A percentile compares a stretch with the other conserved stretches of the same genome.
phyloP scores from a whole-genome alignment of 441 rosid genomes.

The Populus hybrid region DNA sequence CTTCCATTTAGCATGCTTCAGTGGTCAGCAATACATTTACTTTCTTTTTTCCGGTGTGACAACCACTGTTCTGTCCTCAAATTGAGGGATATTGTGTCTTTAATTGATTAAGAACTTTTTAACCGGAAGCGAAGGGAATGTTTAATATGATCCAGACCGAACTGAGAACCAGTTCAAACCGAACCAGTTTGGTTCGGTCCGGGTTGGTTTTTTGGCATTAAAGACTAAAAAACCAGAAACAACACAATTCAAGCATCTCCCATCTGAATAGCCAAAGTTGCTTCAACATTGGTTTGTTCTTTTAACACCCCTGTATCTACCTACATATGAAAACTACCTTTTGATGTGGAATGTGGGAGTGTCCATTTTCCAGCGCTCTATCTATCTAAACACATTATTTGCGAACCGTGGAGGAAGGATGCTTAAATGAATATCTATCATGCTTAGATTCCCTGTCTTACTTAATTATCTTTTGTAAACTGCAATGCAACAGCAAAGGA shows the following conservation, averaged over 20 bases:
- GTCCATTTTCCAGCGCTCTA: not conserved
- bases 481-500: conserved; percentile 61
- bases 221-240: too few species aligned
- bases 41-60: not conserved
- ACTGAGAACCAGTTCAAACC: too few species aligned
- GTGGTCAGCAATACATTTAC: not conserved
- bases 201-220: too few species aligned
- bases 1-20: not conserved
- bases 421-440: not conserved
- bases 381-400: too few species aligned
- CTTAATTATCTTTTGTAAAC: conserved; percentile 1
- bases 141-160: not conserved
- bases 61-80: not conserved
- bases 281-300: conserved; percentile 51
- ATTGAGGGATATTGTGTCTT: not conserved
- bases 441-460: not conserved
- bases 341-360: not conserved
- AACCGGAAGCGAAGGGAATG: not conserved
- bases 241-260: conserved; percentile 65
- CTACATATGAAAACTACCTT: not conserved
- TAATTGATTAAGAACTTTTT: not conserved
- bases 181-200: too few species aligned
- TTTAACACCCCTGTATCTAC: not conserved
- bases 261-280: conserved; percentile 75
- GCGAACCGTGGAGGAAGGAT: not conserved